A percentile compares a stretch with the other conserved stretches of the same genome.
These are phyloP conservation scores for Prunus mira DNA, from an alignment of 306 rosid genomes.

Conservation along the genomic window DNA sequence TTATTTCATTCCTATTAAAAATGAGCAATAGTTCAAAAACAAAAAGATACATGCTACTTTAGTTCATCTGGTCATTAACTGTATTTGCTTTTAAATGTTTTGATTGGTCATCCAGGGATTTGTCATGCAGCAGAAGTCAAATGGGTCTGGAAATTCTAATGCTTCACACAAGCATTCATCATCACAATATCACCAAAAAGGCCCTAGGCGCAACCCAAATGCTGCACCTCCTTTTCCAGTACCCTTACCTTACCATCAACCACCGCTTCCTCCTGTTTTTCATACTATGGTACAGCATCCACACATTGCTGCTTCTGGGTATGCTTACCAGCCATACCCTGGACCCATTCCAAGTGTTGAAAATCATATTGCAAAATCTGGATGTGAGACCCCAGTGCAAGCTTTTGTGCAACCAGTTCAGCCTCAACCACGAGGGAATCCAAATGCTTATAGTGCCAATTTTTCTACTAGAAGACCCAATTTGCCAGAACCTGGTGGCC, in stretches of 20 bases:
- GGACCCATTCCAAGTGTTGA: conserved; percentile 64
- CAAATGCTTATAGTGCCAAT: conserved; percentile 47
- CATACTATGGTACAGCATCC: conserved; percentile 69
- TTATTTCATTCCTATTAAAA: background rate
- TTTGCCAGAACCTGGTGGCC: conserved; percentile 62
- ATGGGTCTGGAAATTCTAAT: conserved; percentile 58
- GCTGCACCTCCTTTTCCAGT: conserved; percentile 57
- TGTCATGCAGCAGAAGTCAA: conserved; percentile 46
- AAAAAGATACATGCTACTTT: background rate
- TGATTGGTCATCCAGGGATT: conserved; percentile 41
- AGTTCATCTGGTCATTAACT: background rate
- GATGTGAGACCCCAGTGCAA: conserved; percentile 52
- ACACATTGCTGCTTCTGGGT: conserved; percentile 64
- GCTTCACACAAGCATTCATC: conserved; percentile 46
- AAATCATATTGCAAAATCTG: conserved; percentile 52
- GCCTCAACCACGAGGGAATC: conserved; percentile 59
- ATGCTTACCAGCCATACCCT: conserved; percentile 56
- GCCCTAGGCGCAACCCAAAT: conserved; percentile 53
- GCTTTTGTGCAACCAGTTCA: conserved; percentile 56
- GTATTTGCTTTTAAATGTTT: background rate
- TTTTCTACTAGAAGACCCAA: conserved; percentile 62
- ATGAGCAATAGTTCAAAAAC: background rate
- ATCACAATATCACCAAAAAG: conserved; percentile 61
- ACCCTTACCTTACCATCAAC: conserved; percentile 57
- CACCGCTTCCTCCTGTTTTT: conserved; percentile 45